Evolutionary conservation across 2,329 filamentous ascomycete species (phyloP).

Genomic region (Dothiorella sarmentorum): DNA sequence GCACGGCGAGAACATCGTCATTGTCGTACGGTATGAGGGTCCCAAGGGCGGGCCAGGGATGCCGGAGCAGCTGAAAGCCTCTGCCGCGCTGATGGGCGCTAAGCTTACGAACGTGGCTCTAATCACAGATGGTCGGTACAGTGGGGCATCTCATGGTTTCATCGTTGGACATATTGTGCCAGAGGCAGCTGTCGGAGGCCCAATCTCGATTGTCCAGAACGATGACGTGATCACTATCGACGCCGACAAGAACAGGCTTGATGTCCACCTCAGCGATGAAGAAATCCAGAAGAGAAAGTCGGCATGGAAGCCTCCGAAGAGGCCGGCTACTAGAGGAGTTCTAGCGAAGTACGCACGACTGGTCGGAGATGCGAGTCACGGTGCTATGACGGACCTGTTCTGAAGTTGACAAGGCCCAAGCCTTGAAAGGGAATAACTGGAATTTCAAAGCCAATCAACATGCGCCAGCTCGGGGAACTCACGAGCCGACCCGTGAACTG

Average conservation of each 20-base stretch:
- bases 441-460: too few relatives aligned
- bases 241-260: slow-evolving; percentile 68
- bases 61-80: slow-evolving; percentile 89
- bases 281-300: slow-evolving; percentile 64
- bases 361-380: slow-evolving; percentile 88
- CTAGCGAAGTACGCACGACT: slow-evolving; percentile 86
- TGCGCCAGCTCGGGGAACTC: too few relatives aligned
- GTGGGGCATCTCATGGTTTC: slow-evolving; percentile 84
- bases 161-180: slow-evolving; percentile 92
- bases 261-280: slow-evolving; percentile 68
- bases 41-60: slow-evolving; percentile 92
- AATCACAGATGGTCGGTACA: slow-evolving; percentile 89
- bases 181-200: slow-evolving; percentile 83
- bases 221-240: slow-evolving; percentile 86
- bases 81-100: slow-evolving; percentile 88
- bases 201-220: slow-evolving; percentile 76
- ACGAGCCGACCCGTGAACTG: too few relatives aligned
- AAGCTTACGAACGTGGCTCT: slow-evolving; percentile 82
- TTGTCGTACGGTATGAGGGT: slow-evolving; percentile 90
- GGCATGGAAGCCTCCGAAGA: slow-evolving; percentile 67
- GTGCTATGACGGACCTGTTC: slow-evolving; percentile 81
- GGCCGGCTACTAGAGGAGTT: slow-evolving; percentile 74
- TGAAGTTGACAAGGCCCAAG: too few relatives aligned
- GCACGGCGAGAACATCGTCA: slow-evolving; percentile 75
- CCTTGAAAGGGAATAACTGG: too few relatives aligned